Evolutionary conservation across 176 grass and related monocot species (phyloP), one percentile per base, ranked within the genome.

Genomic region (Panicum miliaceum): DNA sequence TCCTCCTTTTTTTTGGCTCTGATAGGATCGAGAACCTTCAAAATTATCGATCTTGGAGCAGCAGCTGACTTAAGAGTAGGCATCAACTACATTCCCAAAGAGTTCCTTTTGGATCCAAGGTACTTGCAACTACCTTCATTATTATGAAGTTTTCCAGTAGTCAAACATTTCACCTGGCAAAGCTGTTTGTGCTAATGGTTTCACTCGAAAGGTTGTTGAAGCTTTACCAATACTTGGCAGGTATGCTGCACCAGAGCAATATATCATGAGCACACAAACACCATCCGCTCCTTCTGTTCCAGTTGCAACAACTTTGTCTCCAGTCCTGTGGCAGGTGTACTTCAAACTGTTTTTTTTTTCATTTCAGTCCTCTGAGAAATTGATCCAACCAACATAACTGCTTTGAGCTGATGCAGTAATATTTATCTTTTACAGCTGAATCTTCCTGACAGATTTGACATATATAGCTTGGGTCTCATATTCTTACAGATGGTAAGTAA

Each of bases 191-290:
- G 48, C 37, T 76, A 54, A 85, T 81, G 37, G 70, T 61, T 76
- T 48, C 8, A 42, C 13, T 57, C 61, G 45, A 40, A 37, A 72
- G 26, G 80, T 84, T 12, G 18, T 84, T 82, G 43, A 94, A 74
- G 7, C 54, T 91, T 57, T 84, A 75, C 15, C n/a, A 37, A 74
- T 56, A 5, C 32, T 69, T 86, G 79, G 41, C 84, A 99, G 96
- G 84, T 99, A 96, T 96, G 73, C 96, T 56, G 96, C 96, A 84
- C 96, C 96, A 23, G 96, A 99, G 78, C 96, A 99, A 83, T 99
- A 99, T 84, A 99, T 94, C 73, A 99, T 99, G 96, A 99, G 96
- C 65, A 99, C 96, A 5, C 93, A 99, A 80, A 99, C 96, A 65
- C 96, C 96, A 71, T 99, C 96, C 32, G 93, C 93, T 82, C 96